Evolutionary conservation across 2,329 filamentous ascomycete species (phyloP), one percentile per base, ranked within the genome.

Genomic region (Sporothrix humicola): DNA sequence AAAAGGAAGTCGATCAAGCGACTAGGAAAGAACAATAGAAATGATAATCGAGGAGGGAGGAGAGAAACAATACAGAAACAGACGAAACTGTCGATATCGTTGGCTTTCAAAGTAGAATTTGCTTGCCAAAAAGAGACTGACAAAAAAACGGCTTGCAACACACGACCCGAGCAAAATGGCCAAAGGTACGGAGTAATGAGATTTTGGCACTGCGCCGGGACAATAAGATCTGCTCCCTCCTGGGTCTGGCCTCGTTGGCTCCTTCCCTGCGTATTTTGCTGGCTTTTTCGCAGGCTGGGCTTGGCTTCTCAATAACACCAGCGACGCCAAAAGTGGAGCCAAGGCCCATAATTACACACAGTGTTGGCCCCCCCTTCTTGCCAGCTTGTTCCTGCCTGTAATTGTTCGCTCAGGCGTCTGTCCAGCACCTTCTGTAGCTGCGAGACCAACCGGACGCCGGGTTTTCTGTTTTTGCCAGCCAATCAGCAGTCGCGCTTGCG

Each of bases 241-340:
- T 50, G 44, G 44, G 20, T 50, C 63, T 26, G 46, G 63, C 15
- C 52, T 54, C n/a, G 56, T 31, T 44, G 37, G 31, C 59, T 69
- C 48, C 66, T 69, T 63, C 61, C 31, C 31, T 37, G 31, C 31
- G 15, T n/a, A 46, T 46, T 23, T 42, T 56, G 65, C 61, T 66
- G 65, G 65, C 65, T 17, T 73, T 77, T 77, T 76, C 75, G 72
- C 73, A 58, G 23, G 56, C 56, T 31, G 56, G 56, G 56, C 56
- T 31, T 58, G 56, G 56, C 52, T 59, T 73, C 74, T 76, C 75
- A 77, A 76, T 77, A 77, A 77, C 77, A 77, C 77, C 76, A 77
- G 75, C 77, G 56, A 66, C 31, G 50, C 50, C 26, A 73, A 76
- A 76, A 71, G 72, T 56, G 75, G 15, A 42, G 4, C 46, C 65